Evolutionary conservation across 768 basidiomycete species (phyloP).

Genomic region (Tricholoma sp.): DNA sequence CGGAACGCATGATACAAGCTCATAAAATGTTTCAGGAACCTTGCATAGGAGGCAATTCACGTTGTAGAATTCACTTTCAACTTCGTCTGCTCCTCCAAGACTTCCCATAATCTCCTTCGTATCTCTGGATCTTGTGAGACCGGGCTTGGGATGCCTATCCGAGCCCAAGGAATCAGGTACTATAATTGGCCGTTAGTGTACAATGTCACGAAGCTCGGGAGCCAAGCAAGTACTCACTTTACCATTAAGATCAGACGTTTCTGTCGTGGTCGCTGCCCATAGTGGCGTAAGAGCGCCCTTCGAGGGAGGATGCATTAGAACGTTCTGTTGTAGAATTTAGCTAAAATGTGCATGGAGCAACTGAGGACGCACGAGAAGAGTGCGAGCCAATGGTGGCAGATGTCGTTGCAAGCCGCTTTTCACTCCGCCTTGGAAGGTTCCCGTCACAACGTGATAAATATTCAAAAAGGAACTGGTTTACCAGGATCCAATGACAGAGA

Average conservation of each 20-base stretch:
- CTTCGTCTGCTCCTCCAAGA: constrained; percentile 27
- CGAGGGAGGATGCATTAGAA: constrained; percentile 23
- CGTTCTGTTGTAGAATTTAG: constrained; percentile 10
- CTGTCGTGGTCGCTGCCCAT: constrained; percentile 38
- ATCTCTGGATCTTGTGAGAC: constrained; percentile 21
- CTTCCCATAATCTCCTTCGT: constrained; percentile 26
- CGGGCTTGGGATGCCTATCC: constrained; percentile 15
- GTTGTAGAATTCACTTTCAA: neutral
- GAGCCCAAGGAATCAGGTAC: constrained; percentile 30
- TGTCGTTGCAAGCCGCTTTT: constrained; percentile 26
- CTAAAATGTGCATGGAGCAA: neutral
- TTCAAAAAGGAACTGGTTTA: constrained; percentile 8
- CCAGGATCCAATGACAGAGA: constrained; percentile 44
- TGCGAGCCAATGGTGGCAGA: neutral
- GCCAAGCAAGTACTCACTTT: constrained; percentile 24
- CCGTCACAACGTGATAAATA: constrained; percentile 6
- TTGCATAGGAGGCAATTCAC: neutral
- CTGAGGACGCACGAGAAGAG: constrained; percentile 12
- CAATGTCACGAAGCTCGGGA: neutral
- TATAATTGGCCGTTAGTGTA: neutral
- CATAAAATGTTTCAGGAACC: neutral
- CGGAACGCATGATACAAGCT: neutral
- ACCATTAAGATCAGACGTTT: constrained; percentile 33
- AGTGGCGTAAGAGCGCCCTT: constrained; percentile 39
- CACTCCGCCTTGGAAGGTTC: constrained; percentile 18